Base-by-base conservation (phyloP, 441 rosid genomes). In the Adansonia grandidieri region DNA sequence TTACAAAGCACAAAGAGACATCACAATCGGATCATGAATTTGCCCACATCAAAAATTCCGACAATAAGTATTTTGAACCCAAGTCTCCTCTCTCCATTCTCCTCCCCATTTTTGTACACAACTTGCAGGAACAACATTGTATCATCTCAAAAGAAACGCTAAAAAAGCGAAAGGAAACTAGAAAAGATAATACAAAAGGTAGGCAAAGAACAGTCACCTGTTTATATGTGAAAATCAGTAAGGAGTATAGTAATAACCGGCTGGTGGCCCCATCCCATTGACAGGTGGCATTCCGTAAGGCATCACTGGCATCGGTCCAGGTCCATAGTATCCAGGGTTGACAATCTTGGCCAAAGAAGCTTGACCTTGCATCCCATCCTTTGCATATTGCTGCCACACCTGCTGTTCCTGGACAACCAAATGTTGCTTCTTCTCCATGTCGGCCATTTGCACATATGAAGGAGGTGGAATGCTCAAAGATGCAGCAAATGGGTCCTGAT, bases 401-500 rank as follows among this genome's bases (percentile, higher is more conserved):
- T 83, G 87, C 80, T 96, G 98, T 80, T 96, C 99, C 81, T 94
- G 99, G 70, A 87, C 91, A 78, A 96, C 85, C 40, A 94, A 77
- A 13, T 85, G 80, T 78, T 96, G 99, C 74, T 96, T 96, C 83
- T 92, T 90, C 84, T 96, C 97, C 97, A 96, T 96, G 65, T 96
- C 98, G 11, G 93, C 84, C 96, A 96, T 94, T 81, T 96, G 99
- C 71, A 96, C 98, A 37, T 96, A 96, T 0, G 99, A 91, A 62
- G 99, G 99, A 69, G 99, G 96, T 0, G 98, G 97, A 22, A 96
- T n/a, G 77, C 37, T 78, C 75, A 87, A 77, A 0, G 99, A 96
- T n/a, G 99, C 99, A 0, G 97, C 93, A 15, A 96, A 96, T 0
- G 99, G 99, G 81, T 96, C 99, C 80, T 91, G 95, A 84, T 96